phyloP scores from a whole-genome alignment of 257 asterid species.

The Primulina tabacum region DNA sequence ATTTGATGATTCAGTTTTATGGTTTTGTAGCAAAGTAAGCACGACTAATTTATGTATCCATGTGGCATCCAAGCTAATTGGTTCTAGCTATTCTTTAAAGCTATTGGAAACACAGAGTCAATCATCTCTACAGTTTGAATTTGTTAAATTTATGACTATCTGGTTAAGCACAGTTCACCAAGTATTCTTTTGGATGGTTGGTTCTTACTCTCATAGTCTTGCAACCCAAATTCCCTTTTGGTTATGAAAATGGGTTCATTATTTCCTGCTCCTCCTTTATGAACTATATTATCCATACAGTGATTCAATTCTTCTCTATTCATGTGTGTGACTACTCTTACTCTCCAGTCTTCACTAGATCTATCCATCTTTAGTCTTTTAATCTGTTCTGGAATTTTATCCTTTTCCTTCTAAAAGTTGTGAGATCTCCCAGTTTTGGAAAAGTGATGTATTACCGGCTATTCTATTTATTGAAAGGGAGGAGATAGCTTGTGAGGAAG shows the following conservation, averaged over 20 bases:
- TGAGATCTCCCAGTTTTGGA: background rate
- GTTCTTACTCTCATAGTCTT: background rate
- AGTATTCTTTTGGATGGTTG: slow-evolving; percentile 3
- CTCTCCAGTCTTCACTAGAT: slow-evolving; percentile 5
- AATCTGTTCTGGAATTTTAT: slow-evolving; percentile 5
- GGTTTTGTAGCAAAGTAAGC: slow-evolving; percentile 80
- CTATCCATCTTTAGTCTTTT: background rate
- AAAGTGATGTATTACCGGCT: slow-evolving; percentile 11
- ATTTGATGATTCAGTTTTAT: slow-evolving; percentile 73
- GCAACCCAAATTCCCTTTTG: background rate
- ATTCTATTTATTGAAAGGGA: slow-evolving; percentile 50
- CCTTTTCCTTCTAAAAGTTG: background rate
- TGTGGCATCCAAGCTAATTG: background rate
- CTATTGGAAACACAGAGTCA: background rate
- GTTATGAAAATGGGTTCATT: background rate
- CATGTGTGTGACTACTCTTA: slow-evolving; percentile 3
- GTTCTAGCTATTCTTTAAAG: too few relatives aligned
- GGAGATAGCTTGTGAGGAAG: slow-evolving; percentile 91
- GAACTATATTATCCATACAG: background rate
- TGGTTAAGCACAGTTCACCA: background rate
- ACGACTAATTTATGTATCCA: background rate
- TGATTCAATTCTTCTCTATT: background rate
- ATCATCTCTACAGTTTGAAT: too few relatives aligned
- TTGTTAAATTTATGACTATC: background rate
- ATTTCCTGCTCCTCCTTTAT: background rate